Percentiles rank a stretch among this genome's conserved stretches.
phyloP scores from a whole-genome alignment of 1,284 basidiomycete genomes.

The Filobasidium uniguttulatum region DNA sequence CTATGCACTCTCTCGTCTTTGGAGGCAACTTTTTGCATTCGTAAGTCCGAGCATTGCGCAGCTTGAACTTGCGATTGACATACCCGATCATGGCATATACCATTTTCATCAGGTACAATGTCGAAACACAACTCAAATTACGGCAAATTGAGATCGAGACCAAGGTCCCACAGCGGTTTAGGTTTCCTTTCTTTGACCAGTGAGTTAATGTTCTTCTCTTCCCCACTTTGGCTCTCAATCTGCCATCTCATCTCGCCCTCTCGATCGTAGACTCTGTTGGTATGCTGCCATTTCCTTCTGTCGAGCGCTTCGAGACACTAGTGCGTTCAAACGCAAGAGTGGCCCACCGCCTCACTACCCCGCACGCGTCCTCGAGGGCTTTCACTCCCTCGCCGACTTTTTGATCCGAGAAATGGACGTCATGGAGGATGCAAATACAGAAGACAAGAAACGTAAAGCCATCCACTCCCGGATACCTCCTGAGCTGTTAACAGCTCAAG shows the following conservation, averaged over 20 bases:
- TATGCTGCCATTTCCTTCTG: constrained; percentile 69
- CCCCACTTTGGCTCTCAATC: neutral
- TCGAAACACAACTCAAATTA: constrained; percentile 58
- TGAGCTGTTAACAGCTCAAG: constrained; percentile 41
- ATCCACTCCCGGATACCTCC: constrained; percentile 63
- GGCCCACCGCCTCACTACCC: constrained; percentile 19
- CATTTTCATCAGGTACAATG: constrained; percentile 20
- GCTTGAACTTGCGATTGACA: no score
- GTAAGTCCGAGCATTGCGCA: no score
- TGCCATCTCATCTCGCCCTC: constrained; percentile 9
- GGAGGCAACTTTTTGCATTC: constrained; percentile 95
- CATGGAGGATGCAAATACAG: constrained; percentile 44
- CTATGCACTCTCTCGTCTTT: constrained; percentile 81
- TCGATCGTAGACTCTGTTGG: constrained; percentile 62
- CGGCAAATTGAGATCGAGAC: constrained; percentile 85
- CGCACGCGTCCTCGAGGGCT: constrained; percentile 53
- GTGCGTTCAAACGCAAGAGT: constrained; percentile 40
- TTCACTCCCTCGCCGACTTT: constrained; percentile 57
- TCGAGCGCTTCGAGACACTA: constrained; percentile 52
- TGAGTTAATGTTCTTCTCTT: constrained; percentile 32
- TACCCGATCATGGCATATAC: no score
- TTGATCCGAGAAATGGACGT: constrained; percentile 59
- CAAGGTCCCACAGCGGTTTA: constrained; percentile 85
- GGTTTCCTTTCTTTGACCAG: constrained; percentile 76
- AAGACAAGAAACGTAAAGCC: constrained; percentile 52